Evolutionary conservation across 225 moss, liverwort and hornwort genomes (phyloP), one percentile per base, ranked within the genome.

Genomic region (Physcomitrium patens): DNA sequence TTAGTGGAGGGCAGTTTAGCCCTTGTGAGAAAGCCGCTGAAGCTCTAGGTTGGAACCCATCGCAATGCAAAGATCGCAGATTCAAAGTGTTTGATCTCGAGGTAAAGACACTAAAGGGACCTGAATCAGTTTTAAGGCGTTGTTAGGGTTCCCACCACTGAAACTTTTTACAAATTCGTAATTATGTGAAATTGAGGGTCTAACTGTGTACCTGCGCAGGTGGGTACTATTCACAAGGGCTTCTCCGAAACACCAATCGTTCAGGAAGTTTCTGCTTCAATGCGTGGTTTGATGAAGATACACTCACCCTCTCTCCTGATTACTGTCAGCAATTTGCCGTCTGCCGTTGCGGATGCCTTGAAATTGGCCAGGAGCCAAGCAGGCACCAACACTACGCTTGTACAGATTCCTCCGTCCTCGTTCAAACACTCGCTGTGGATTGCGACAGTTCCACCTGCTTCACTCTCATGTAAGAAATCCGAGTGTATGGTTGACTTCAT

Each of bases 21-120:
- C 71, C 92, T 13, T 96, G 96, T 61, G 86, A 83, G 75, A 85
- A 92, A 17, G 83, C 92, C 52, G 86, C 86, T 16, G 68, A 51
- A 37, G 11, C 85, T 27, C 80, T 96, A 10, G 96, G 92, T 19
- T 96, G 96, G 96, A 7, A 77, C 10, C 7, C 79, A 13, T 51
- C 72, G 16, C 76, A 64, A 11, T 96, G 96, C 59, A 87, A 63
- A 48, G 94, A 92, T 0, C 92, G 93, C 72, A 87, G 96, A 2
- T 91, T 96, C 86, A 94, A 85, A 73, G 67, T 94, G 50, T 96
- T 96, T n/a, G 94, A 96, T 73, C 90, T 96, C 24, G 94, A 96
- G 87, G 86, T 86, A 82, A 43, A 46, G 24, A 55, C 26, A 24
- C 10, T 12, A 20, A 9, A 60, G 46, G 47, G 48, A 52, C 68